Conservation (phyloP, 306 rosid species). For the Begonia fuchsioides region DNA sequence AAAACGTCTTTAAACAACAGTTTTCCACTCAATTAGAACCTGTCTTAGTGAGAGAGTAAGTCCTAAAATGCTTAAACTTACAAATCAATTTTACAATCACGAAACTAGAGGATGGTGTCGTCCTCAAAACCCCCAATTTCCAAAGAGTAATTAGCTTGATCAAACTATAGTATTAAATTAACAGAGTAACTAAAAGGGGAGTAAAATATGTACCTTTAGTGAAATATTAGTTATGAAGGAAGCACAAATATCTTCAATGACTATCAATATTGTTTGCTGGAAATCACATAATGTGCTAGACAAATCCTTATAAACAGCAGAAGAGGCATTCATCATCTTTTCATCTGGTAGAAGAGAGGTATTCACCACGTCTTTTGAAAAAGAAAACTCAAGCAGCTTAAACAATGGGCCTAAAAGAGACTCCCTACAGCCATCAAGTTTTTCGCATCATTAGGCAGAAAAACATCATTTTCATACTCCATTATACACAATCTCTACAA, state of each 20-base stretch:
- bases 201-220: conserved; percentile 17
- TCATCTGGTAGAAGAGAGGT: conserved; percentile 17
- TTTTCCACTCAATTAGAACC: no score
- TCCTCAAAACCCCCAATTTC: no score
- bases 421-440: conserved; percentile 37
- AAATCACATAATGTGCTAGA: conserved; percentile 24
- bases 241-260: conserved; percentile 59
- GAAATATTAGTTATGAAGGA: conserved; percentile 22
- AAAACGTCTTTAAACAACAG: no score
- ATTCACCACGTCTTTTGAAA: conserved; percentile 41
- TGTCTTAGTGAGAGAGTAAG: no score
- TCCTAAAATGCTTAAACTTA: no score
- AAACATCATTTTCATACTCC: neutral
- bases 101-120: no score
- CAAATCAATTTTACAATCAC: neutral
- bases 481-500: neutral
- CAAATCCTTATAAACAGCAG: conserved; percentile 22
- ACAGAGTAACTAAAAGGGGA: no score
- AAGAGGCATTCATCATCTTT: conserved; percentile 11
- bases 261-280: conserved; percentile 62
- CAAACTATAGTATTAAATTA: no score
- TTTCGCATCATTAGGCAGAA: conserved; percentile 7
- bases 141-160: no score
- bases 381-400: conserved; percentile 37
- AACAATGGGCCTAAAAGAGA: conserved; percentile 55